Conservation (phyloP, 805 yeast genomes). For the Blastobotrys chiropterorum region DNA sequence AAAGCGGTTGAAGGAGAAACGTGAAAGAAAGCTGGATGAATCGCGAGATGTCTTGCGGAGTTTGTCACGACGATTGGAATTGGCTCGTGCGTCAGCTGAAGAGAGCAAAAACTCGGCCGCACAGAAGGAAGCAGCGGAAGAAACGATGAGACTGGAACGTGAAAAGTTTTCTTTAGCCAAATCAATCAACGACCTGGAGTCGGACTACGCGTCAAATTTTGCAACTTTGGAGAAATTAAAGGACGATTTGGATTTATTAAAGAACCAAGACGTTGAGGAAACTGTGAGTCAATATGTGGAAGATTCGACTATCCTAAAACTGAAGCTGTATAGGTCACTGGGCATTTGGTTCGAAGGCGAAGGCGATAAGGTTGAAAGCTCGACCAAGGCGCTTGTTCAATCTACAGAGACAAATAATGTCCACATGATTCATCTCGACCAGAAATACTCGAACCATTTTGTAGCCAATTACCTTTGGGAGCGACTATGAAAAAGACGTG, state of each 20-base stretch:
- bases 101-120: slow-evolving; percentile 12
- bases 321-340: slow-evolving; percentile 21
- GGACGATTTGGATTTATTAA: slow-evolving; percentile 18
- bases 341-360: slow-evolving; percentile 21
- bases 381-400: slow-evolving; percentile 19
- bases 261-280: slow-evolving; percentile 13
- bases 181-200: slow-evolving; percentile 25
- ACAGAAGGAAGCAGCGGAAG: slow-evolving; percentile 12
- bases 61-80: slow-evolving; percentile 21
- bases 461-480: slow-evolving; percentile 79
- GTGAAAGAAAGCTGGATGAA: slow-evolving; percentile 13
- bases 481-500: slow-evolving; percentile 8
- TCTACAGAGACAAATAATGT: slow-evolving; percentile 16
- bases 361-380: slow-evolving; percentile 12
- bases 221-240: slow-evolving; percentile 17
- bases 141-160: slow-evolving; percentile 19
- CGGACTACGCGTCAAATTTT: slow-evolving; percentile 15
- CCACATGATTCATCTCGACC: slow-evolving; percentile 26
- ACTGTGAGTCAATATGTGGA: slow-evolving; percentile 13
- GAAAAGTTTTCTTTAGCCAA: slow-evolving; percentile 26
- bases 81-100: slow-evolving; percentile 16
- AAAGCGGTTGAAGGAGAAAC: slow-evolving; percentile 10
- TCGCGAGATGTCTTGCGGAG: slow-evolving; percentile 13
- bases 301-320: slow-evolving; percentile 17
- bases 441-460: slow-evolving; percentile 58